A percentile compares a stretch with the other conserved stretches of the same genome.
These are phyloP conservation scores for Chrysanthemum makinoi DNA, from an alignment of 129 eudicot genomes.

Conservation along the genomic window DNA sequence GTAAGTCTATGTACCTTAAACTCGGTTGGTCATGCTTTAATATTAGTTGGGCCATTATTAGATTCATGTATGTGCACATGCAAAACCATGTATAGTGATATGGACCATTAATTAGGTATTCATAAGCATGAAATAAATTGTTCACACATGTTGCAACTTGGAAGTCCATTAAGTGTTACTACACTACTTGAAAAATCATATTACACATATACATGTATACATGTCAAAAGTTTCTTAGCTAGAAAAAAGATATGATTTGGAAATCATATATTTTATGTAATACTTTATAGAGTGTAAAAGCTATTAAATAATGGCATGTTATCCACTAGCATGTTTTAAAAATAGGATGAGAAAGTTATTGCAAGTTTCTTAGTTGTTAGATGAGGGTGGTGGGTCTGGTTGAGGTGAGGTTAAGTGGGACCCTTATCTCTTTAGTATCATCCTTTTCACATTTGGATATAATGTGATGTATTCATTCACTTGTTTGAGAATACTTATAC, in stretches of 20 bases:
- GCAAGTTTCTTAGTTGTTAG: conserved; percentile 30
- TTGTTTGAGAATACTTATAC: not conserved
- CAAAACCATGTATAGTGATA: no score
- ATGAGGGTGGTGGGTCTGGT: conserved; percentile 28
- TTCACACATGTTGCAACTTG: not conserved
- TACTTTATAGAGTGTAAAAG: not conserved
- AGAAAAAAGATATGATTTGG: not conserved
- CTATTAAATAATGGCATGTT: conserved; percentile 8
- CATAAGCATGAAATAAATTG: not conserved
- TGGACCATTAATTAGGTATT: no score
- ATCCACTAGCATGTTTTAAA: conserved; percentile 26
- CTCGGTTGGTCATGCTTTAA: not conserved
- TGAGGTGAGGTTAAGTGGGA: conserved; percentile 19
- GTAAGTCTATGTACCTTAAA: not conserved
- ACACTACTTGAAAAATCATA: not conserved
- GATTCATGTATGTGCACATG: not conserved
- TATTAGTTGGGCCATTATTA: not conserved
- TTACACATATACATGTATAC: not conserved
- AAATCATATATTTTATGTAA: not conserved
- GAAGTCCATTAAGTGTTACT: not conserved
- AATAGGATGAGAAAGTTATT: conserved; percentile 16
- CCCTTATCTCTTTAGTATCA: conserved; percentile 22
- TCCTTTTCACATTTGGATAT: conserved; percentile 32
- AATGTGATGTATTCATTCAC: conserved; percentile 9
- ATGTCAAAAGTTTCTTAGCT: not conserved